phyloP scores from a whole-genome alignment of 371 early-diverging fungal genomes.

The Mortierella sp. region DNA sequence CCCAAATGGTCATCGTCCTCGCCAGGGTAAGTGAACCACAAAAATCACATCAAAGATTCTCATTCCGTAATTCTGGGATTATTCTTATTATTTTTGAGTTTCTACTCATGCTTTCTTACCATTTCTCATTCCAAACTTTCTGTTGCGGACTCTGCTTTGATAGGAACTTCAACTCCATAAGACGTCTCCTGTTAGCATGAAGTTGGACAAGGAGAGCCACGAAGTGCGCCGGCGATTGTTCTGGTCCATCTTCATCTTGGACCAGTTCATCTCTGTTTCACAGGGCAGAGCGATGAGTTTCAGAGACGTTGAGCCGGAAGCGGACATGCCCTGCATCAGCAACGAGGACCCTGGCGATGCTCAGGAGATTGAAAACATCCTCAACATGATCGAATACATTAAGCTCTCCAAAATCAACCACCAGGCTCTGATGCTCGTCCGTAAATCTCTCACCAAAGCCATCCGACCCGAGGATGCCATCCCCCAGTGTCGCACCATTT shows the following conservation, averaged over 20 bases:
- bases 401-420: conserved; percentile 53
- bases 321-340: conserved; percentile 43
- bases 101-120: background rate
- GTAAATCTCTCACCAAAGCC: conserved; percentile 49
- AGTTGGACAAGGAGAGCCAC: conserved; percentile 53
- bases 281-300: conserved; percentile 56
- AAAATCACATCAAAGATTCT: background rate
- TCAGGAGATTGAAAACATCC: conserved; percentile 51
- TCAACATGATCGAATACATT: conserved; percentile 50
- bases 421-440: conserved; percentile 40
- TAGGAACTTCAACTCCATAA: conserved; percentile 57
- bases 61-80: background rate
- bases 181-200: conserved; percentile 46
- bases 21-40: conserved; percentile 59
- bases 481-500: conserved; percentile 27
- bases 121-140: background rate
- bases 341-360: conserved; percentile 46
- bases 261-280: conserved; percentile 53
- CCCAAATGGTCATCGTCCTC: conserved; percentile 63
- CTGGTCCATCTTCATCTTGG: conserved; percentile 50
- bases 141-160: background rate
- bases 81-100: background rate
- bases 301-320: conserved; percentile 54
- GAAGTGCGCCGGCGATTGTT: conserved; percentile 54
- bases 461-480: conserved; percentile 46